Conservation (phyloP, 805 yeast genomes). For the Yueomyces sinensis region DNA sequence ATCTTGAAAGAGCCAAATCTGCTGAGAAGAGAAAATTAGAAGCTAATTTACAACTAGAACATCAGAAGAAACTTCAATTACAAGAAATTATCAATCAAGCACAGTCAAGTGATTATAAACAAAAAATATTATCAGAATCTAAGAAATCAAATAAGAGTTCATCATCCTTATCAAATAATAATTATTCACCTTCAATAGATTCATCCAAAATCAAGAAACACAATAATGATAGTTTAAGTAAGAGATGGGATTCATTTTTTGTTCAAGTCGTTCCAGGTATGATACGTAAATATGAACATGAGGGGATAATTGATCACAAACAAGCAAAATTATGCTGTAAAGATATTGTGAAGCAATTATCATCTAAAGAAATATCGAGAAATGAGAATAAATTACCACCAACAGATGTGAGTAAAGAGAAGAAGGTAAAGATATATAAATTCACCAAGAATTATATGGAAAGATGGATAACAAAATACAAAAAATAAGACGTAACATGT, state of each 20-base stretch:
- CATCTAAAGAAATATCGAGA: conserved; percentile 47
- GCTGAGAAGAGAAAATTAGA: conserved; percentile 14
- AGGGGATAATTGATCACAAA: conserved; percentile 47
- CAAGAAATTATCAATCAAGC: conserved; percentile 9
- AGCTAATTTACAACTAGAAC: conserved; percentile 14
- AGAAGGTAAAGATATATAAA: conserved; percentile 52
- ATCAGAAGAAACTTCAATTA: conserved; percentile 12
- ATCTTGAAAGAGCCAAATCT: conserved; percentile 11
- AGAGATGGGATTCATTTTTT: conserved; percentile 32
- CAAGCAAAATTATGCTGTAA: conserved; percentile 63
- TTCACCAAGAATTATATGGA: conserved; percentile 57
- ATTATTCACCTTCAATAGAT: background rate
- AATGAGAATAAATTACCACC: conserved; percentile 31
- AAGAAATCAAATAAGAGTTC: background rate
- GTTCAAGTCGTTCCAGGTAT: conserved; percentile 73
- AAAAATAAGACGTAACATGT: no score
- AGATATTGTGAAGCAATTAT: conserved; percentile 57
- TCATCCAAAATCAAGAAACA: background rate
- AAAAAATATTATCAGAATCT: background rate
- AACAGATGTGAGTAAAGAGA: conserved; percentile 44
- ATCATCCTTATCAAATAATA: no score
- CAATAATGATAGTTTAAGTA: background rate
- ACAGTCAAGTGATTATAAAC: background rate
- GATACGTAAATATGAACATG: conserved; percentile 49
- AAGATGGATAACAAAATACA: conserved; percentile 36